phyloP scores from a whole-genome alignment of 345 rosid species.

The Ceriops zippeliana region DNA sequence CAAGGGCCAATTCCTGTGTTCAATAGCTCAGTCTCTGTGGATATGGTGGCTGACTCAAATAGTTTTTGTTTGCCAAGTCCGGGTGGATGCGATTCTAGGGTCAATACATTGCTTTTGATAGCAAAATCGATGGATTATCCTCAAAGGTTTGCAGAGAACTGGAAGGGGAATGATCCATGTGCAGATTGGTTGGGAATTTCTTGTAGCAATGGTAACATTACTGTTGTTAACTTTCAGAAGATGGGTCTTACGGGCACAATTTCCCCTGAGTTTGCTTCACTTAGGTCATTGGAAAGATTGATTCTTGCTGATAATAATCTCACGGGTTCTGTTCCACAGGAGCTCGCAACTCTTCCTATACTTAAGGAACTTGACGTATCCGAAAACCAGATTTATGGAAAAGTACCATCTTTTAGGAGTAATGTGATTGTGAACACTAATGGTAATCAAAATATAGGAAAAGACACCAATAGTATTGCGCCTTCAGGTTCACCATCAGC shows the following conservation, averaged over 20 bases:
- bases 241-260: constrained; percentile 71
- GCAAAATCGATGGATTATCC: constrained; percentile 53
- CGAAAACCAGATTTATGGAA: constrained; percentile 63
- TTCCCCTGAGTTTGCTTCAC: constrained; percentile 55
- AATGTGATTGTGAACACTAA: constrained; percentile 39
- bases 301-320: constrained; percentile 68
- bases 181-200: constrained; percentile 70
- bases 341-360: constrained; percentile 49
- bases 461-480: constrained; percentile 8
- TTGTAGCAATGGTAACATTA: constrained; percentile 60
- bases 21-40: constrained; percentile 46
- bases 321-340: constrained; percentile 63
- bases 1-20: constrained; percentile 83
- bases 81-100: constrained; percentile 70
- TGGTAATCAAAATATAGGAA: constrained; percentile 43
- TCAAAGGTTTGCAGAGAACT: constrained; percentile 59
- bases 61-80: constrained; percentile 69
- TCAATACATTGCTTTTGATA: constrained; percentile 54
- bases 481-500: constrained; percentile 23
- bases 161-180: constrained; percentile 88
- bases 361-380: constrained; percentile 71
- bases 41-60: constrained; percentile 51
- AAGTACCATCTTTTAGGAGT: constrained; percentile 54
- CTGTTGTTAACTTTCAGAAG: constrained; percentile 70
- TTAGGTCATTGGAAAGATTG: constrained; percentile 63